These are phyloP conservation scores for Nigrospora osmanthi DNA, from an alignment of 2,329 filamentous ascomycete genomes.

Conservation along the genomic window DNA sequence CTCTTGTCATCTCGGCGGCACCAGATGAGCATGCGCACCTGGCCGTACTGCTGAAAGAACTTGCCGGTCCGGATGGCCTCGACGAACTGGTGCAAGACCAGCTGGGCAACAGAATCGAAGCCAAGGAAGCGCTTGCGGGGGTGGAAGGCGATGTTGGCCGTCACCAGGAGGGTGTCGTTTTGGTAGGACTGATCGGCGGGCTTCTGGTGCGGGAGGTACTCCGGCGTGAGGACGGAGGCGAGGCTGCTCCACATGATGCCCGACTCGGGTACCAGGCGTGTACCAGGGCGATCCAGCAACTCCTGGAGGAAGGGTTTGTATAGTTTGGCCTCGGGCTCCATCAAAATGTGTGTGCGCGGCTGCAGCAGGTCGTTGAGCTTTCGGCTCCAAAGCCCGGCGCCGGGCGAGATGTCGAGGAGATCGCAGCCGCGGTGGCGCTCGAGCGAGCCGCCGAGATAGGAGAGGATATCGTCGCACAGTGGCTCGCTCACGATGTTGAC, in stretches of 20 bases:
- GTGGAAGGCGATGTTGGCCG: slow-evolving; percentile 55
- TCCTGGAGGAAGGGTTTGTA: slow-evolving; percentile 56
- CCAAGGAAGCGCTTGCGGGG: slow-evolving; percentile 39
- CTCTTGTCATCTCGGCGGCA: slow-evolving; percentile 51
- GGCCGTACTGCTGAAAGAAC: slow-evolving; percentile 68
- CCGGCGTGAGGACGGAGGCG: slow-evolving; percentile 39
- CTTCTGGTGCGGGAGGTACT: slow-evolving; percentile 48
- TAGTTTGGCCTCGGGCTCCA: slow-evolving; percentile 59
- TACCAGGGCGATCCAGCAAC: slow-evolving; percentile 41
- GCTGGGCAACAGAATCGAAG: slow-evolving; percentile 48
- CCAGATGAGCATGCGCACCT: slow-evolving; percentile 75
- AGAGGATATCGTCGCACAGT: slow-evolving; percentile 57
- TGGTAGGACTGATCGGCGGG: slow-evolving; percentile 31
- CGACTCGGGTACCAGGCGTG: slow-evolving; percentile 44
- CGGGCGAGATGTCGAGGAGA: slow-evolving; percentile 81
- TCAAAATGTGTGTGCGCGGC: slow-evolving; percentile 74
- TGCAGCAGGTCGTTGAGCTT: slow-evolving; percentile 68
- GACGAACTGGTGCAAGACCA: slow-evolving; percentile 56
- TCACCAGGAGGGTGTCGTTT: slow-evolving; percentile 69
- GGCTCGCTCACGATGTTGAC: slow-evolving; percentile 45
- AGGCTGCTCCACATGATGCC: slow-evolving; percentile 56
- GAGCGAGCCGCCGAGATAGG: slow-evolving; percentile 62
- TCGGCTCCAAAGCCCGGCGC: slow-evolving; percentile 68
- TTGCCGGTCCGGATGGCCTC: slow-evolving; percentile 46
- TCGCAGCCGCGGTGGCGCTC: slow-evolving; percentile 69